phyloP scores from a whole-genome alignment of 495 filamentous ascomycete species.

The Daldinia loculata region DNA sequence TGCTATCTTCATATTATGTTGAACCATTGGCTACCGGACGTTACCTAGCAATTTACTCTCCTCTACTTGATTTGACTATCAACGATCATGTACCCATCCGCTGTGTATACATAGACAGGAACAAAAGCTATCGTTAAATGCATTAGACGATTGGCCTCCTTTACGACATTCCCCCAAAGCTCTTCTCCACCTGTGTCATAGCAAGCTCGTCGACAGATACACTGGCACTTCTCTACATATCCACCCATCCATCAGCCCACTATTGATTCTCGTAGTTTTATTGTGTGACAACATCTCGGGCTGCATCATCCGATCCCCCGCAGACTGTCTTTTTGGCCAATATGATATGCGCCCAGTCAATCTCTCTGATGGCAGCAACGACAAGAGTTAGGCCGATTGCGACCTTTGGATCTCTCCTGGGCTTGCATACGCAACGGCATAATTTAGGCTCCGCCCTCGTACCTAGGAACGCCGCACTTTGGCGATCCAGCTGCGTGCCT shows the following conservation, averaged over 20 bases:
- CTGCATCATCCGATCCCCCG: constrained; percentile 20
- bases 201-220: constrained; percentile 7
- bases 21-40: neutral
- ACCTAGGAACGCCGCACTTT: constrained; percentile 55
- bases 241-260: constrained; percentile 15
- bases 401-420: constrained; percentile 53
- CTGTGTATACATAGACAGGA: neutral
- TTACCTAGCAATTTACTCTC: neutral
- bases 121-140: constrained; percentile 7
- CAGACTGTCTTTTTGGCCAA: constrained; percentile 45
- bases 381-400: constrained; percentile 54
- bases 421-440: constrained; percentile 63
- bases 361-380: constrained; percentile 63
- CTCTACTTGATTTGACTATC: neutral
- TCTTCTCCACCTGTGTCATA: constrained; percentile 1
- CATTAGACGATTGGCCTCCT: constrained; percentile 4
- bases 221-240: constrained; percentile 1
- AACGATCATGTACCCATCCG: constrained; percentile 4
- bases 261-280: constrained; percentile 8
- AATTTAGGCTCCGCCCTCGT: constrained; percentile 46
- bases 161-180: constrained; percentile 3
- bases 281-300: neutral
- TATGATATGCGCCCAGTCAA: constrained; percentile 62
- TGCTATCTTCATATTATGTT: neutral
- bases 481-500: constrained; percentile 56